phyloP scores from a whole-genome alignment of 2,329 filamentous ascomycete species.

The Coccinonectria pachysandricola region DNA sequence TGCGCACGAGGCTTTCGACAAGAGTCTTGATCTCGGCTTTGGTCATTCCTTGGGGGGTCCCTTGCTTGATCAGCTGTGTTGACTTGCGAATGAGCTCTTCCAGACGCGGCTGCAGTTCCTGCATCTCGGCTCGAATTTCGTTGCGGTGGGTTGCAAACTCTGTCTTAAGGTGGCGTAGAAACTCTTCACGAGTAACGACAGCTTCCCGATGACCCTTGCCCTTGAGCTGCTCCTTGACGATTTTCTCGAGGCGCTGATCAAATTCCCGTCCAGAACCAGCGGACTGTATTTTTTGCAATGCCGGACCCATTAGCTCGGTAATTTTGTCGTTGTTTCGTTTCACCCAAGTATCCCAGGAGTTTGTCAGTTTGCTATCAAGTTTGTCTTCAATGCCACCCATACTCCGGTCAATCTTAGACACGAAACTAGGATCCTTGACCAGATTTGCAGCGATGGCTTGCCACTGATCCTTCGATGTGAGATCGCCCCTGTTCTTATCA shows the following conservation, averaged over 20 bases:
- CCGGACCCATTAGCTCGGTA: slow-evolving; percentile 19
- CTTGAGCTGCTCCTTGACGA: slow-evolving; percentile 27
- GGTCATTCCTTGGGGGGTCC: slow-evolving; percentile 23
- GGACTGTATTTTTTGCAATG: slow-evolving; percentile 25
- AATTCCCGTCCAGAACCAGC: slow-evolving; percentile 25
- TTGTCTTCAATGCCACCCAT: slow-evolving; percentile 16
- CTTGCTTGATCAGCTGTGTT: slow-evolving; percentile 17
- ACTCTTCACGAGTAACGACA: slow-evolving; percentile 38
- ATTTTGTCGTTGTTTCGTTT: slow-evolving; percentile 36
- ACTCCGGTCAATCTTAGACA: slow-evolving; percentile 16
- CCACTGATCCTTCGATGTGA: slow-evolving; percentile 38
- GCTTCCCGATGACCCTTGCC: slow-evolving; percentile 22
- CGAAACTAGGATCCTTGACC: slow-evolving; percentile 23
- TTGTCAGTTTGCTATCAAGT: slow-evolving; percentile 23
- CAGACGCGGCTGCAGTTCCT: slow-evolving; percentile 25
- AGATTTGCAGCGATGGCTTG: slow-evolving; percentile 33
- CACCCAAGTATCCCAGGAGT: slow-evolving; percentile 43
- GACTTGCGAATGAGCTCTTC: slow-evolving; percentile 23
- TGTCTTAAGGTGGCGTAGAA: slow-evolving; percentile 32
- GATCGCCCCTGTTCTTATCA: slow-evolving; percentile 27
- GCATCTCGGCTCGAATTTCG: slow-evolving; percentile 31
- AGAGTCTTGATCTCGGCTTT: slow-evolving; percentile 31
- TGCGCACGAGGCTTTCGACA: slow-evolving; percentile 31
- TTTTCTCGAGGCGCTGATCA: slow-evolving; percentile 24
- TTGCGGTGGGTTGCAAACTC: slow-evolving; percentile 28